Conservation (phyloP, 805 yeast species). For the Teunomyces stri region DNA sequence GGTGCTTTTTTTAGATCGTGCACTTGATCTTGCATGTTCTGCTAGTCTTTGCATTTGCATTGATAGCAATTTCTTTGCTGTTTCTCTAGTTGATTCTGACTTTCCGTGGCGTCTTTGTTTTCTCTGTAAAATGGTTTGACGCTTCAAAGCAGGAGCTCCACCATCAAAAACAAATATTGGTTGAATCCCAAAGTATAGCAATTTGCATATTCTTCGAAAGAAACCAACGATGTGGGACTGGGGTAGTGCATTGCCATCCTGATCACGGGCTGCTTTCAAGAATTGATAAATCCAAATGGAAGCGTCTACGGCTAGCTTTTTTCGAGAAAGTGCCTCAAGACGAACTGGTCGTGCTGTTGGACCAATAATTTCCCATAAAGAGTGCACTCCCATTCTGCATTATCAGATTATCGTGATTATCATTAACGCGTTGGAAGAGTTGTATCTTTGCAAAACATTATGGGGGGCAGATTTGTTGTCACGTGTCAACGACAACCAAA, state of each 20-base stretch:
- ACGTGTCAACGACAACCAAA: neutral
- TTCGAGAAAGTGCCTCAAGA: constrained; percentile 77
- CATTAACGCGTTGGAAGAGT: neutral
- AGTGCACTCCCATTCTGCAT: constrained; percentile 84
- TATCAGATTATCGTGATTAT: neutral
- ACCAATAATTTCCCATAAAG: constrained; percentile 88
- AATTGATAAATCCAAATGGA: constrained; percentile 98
- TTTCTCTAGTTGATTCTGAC: constrained; percentile 61
- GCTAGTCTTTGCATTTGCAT: constrained; percentile 67
- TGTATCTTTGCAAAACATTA: neutral
- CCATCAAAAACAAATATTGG: constrained; percentile 97
- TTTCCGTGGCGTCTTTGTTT: constrained; percentile 73
- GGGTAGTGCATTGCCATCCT: constrained; percentile 71
- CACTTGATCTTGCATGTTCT: constrained; percentile 5
- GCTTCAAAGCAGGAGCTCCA: constrained; percentile 82
- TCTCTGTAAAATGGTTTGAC: constrained; percentile 72
- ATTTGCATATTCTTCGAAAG: constrained; percentile 87
- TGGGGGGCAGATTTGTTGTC: neutral
- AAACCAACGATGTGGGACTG: constrained; percentile 94
- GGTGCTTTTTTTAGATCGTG: neutral
- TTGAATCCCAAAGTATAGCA: constrained; percentile 78
- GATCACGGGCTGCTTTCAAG: constrained; percentile 87
- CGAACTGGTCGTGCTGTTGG: constrained; percentile 90
- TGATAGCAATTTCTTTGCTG: constrained; percentile 81
- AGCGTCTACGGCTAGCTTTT: constrained; percentile 90